Base-by-base conservation (phyloP, 441 rosid genomes). In the Heliophila coronopifolia region DNA sequence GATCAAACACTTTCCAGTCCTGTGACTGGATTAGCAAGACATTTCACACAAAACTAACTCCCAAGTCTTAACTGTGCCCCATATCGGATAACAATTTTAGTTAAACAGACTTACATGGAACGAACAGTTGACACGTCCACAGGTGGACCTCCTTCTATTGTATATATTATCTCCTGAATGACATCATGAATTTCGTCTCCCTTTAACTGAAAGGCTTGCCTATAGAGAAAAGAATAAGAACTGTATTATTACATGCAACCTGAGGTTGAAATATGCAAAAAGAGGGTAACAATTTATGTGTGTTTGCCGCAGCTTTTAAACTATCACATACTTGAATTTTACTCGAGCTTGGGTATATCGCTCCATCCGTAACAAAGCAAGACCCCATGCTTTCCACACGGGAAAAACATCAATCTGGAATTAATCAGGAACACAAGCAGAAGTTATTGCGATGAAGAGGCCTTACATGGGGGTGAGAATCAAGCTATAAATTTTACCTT, bases 301-400 rank as follows among this genome's bases (percentile, higher is more conserved):
- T 30, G n/a, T 34, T 18, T 44, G 23, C 23, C 22, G 26, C 56
- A 32, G 36, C 33, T 20, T 26, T 34, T 19, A 48, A 40, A 35
- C 36, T 53, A 38, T 37, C 54, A 65, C 84, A 10, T 80, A 92
- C 99, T 81, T 92, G 77, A 92, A 92, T 75, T 92, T 92, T 28
- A 88, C 95, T 38, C 97, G 87, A 65, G 99, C 97, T 77, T 92
- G 99, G 0, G 74, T 74, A 60, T 92, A 85, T 62, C 77, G 99
- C 69, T 85, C 99, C 79, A 81, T 88, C 76, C 81, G 84, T 64
- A 88, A 68, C 69, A 92, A 81, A 69, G 99, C 99, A 77, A 83
- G 97, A 28, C 99, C 99, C 99, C 99, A 92, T 13, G 97, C 95
- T 73, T 72, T 92, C 99, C 99, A 92, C 38, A 85, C 99, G 6